Evolutionary conservation across 1,284 basidiomycete genomes (phyloP).

Genomic region (Tilletia caries): DNA sequence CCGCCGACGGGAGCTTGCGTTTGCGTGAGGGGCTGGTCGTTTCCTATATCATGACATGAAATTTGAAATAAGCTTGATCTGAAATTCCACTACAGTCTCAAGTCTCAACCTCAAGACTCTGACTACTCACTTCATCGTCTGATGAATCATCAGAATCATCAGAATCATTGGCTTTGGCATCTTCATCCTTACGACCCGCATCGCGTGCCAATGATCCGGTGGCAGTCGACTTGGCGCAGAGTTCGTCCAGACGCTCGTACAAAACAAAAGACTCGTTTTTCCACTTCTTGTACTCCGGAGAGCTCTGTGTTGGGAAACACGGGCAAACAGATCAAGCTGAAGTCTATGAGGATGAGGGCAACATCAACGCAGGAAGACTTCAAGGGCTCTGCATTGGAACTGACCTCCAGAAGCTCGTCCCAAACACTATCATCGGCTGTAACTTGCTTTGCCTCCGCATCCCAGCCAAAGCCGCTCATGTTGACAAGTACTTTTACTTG

Average conservation of each 20-base stretch:
- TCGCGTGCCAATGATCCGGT: neutral
- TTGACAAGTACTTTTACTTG: neutral
- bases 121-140: neutral
- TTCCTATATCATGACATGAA: neutral
- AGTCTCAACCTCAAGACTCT: neutral
- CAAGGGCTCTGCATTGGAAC: no score
- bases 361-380: neutral
- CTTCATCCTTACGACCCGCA: neutral
- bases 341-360: neutral
- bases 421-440: neutral
- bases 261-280: neutral
- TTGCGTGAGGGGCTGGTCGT: neutral
- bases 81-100: no score
- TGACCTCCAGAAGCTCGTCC: neutral
- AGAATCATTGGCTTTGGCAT: neutral
- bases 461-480: neutral
- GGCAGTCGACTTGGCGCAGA: neutral
- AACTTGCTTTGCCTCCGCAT: neutral
- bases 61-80: neutral
- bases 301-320: neutral
- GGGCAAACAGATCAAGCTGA: neutral
- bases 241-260: neutral
- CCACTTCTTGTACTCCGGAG: neutral
- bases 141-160: neutral
- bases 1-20: neutral